phyloP scores from a whole-genome alignment of 192 early-diverging fungal species.

The Coemansia sp. region DNA sequence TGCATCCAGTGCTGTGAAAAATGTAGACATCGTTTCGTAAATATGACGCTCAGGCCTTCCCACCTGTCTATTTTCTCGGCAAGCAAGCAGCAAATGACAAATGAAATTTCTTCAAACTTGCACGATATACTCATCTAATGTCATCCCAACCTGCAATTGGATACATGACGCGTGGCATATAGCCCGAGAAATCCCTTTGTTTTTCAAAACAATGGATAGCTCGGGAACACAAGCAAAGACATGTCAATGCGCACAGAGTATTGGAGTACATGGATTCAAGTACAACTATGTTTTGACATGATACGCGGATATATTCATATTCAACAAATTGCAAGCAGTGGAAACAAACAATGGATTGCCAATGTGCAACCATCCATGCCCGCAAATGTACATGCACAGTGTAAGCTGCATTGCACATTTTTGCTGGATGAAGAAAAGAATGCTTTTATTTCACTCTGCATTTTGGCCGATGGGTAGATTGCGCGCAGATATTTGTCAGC shows the following conservation, averaged over 20 bases:
- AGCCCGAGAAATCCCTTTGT: not conserved
- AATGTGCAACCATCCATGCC: not conserved
- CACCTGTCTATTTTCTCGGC: not conserved
- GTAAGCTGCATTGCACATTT: not conserved
- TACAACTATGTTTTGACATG: not conserved
- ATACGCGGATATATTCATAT: not conserved
- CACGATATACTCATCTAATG: not conserved
- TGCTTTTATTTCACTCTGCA: not conserved
- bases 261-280: not conserved
- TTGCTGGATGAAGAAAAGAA: not conserved
- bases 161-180: not conserved
- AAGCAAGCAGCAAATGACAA: not conserved
- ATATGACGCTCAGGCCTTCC: not conserved
- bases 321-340: not conserved
- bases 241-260: not conserved
- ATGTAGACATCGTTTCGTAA: no score
- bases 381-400: not conserved
- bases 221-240: not conserved
- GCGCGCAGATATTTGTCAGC: not conserved
- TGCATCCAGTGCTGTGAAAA: no score
- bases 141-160: not conserved
- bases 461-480: not conserved
- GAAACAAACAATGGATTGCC: not conserved
- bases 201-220: not conserved
- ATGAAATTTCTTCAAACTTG: not conserved